Conservation (phyloP, 805 yeast species). For the Maudiozyma turicensis region DNA sequence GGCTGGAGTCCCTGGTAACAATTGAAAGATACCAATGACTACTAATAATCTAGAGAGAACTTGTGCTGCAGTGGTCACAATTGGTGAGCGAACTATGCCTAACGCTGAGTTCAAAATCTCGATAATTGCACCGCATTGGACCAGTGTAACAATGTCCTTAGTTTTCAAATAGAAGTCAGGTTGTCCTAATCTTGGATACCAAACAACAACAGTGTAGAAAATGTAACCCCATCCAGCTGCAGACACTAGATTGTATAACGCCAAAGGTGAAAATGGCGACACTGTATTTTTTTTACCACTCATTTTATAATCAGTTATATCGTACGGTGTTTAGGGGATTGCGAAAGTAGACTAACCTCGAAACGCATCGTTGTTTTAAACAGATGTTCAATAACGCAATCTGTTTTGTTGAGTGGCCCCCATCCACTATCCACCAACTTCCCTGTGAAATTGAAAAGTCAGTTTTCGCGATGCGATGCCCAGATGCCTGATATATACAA, state of each 20-base stretch:
- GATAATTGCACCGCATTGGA: conserved; percentile 72
- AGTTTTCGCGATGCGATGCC: no score
- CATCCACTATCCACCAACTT: no score
- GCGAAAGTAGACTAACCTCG: no score
- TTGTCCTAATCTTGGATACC: conserved; percentile 44
- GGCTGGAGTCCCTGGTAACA: conserved; percentile 59
- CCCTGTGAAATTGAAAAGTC: no score
- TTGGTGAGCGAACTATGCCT: conserved; percentile 80
- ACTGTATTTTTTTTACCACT: conserved; percentile 13
- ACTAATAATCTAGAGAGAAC: conserved; percentile 76
- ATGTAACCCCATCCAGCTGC: conserved; percentile 47
- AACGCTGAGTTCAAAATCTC: conserved; percentile 70
- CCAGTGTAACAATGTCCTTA: conserved; percentile 44
- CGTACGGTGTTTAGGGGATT: not conserved
- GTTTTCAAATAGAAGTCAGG: conserved; percentile 57
- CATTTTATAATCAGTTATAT: not conserved
- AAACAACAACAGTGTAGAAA: conserved; percentile 34
- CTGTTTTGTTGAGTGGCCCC: no score
- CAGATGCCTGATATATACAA: no score
- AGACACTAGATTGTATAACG: conserved; percentile 43
- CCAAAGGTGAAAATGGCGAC: conserved; percentile 26
- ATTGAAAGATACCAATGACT: conserved; percentile 70
- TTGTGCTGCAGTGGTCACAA: conserved; percentile 77
- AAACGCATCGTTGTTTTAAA: no score
- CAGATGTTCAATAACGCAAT: no score